Evolutionary conservation across 2,329 filamentous ascomycete species (phyloP), one percentile per base, ranked within the genome.

Genomic region (Trichoderma lentiforme): DNA sequence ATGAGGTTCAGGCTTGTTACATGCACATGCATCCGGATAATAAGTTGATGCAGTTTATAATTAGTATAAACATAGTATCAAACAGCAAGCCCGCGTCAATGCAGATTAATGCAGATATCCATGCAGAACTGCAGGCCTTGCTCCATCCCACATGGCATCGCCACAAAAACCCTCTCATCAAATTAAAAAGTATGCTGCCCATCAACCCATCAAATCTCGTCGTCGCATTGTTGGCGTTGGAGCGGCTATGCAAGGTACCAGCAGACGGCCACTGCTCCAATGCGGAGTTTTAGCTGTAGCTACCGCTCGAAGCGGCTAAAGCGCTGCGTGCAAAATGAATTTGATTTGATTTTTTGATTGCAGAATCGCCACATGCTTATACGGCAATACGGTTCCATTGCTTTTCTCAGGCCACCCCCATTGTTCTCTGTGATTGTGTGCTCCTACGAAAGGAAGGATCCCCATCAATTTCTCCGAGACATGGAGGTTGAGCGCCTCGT

Each of bases 191-290:
- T 8, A 4, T 47, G 18, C 2, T 36, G 39, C 14, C 34, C 36
- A 39, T 39, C 36, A 39, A 9, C 24, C 12, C 43, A 28, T 65
- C 62, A 34, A 32, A 57, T 43, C 21, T 34, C n/a, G 57, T 60
- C 66, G 66, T n/a, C 51, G 60, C 15, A 18, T 39, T 39, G 14
- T 60, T 69, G 66, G 66, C 66, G 64, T 67, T 51, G 36, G 56
- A 60, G 66, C 66, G 66, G 66, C 36, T 69, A 69, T 69, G 66
- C 66, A 69, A 69, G 66, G 66, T 69, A 69, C 66, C 36, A 68
- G 56, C 3, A 56, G 21, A 51, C 36, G 39, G n/a, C 28, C 56
- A 61, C 26, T 36, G 47, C 64, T 51, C 21, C 43, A 56, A 69
- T 69, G 66, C 66, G 66, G 66, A 69, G 66, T 60, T 43, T 30